These are phyloP conservation scores for Pythium aristosporum DNA, from an alignment of 352 stramenopile species.

Conservation along the genomic window DNA sequence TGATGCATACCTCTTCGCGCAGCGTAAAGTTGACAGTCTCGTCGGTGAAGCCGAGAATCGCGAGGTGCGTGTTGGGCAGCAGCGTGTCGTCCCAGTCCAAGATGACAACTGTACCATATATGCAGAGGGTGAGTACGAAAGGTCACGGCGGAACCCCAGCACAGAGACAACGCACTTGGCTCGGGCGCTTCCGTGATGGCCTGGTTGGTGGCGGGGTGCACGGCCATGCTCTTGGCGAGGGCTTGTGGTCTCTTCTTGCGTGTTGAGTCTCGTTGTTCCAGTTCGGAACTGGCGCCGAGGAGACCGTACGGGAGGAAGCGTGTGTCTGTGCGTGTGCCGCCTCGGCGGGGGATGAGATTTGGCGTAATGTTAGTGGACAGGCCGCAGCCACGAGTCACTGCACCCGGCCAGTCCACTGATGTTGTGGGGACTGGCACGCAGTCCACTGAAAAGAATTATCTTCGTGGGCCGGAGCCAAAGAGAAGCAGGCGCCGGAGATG, in stretches of 20 bases:
- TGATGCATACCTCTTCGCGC: slow-evolving; percentile 29
- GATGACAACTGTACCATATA: slow-evolving; percentile 52
- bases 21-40: slow-evolving; percentile 47
- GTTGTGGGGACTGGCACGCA: too few relatives aligned
- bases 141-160: background rate
- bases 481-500: too few relatives aligned
- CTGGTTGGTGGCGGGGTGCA: slow-evolving; percentile 22
- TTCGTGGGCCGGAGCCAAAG: too few relatives aligned
- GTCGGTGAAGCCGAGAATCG: slow-evolving; percentile 60
- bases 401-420: too few relatives aligned
- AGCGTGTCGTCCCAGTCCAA: slow-evolving; percentile 85
- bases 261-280: background rate
- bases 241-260: background rate
- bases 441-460: too few relatives aligned
- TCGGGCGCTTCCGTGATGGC: slow-evolving; percentile 12
- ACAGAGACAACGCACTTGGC: background rate
- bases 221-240: slow-evolving; percentile 14
- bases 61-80: slow-evolving; percentile 68
- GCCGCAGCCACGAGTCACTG: too few relatives aligned
- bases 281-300: background rate
- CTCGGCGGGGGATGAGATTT: too few relatives aligned
- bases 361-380: too few relatives aligned
- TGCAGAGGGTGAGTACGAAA: background rate
- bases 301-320: too few relatives aligned
- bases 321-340: too few relatives aligned